Evolutionary conservation across 345 rosid genomes (phyloP), one percentile per base, ranked within the genome.

Genomic region (Arabidopsis thaliana): DNA sequence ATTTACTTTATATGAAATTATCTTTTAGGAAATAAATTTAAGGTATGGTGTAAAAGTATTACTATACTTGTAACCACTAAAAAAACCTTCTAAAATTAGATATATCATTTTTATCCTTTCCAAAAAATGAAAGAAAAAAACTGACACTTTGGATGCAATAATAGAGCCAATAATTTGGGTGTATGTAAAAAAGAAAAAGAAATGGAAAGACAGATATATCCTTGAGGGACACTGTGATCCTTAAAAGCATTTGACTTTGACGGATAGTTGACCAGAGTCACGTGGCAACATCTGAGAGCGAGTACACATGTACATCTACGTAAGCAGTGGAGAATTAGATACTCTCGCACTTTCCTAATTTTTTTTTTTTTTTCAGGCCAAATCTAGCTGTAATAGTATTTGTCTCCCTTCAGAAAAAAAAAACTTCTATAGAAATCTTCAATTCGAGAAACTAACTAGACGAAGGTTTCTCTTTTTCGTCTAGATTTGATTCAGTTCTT

Each of bases 281-380:
- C 77, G 81, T 78, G 81, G 63, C 73, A 1, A 16, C 11, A 71
- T 72, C 22, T 9, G 6, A 65, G 46, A 49, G 80, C 80, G 80
- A 71, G 77, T 76, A 69, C 50, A n/a, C 12, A n/a, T 23, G 1
- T 13, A 51, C 12, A 25, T 51, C 6, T 56, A 48, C 66, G 44
- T 46, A 57, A 45, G 75, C 49, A 52, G 38, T 25, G 38, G 52
- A 64, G 68, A 71, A 71, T 65, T 65, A 71, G 57, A 72, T 78
- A 78, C 77, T 71, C 81, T 71, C 81, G 62, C 68, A 71, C 73
- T 56, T 64, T 65, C 62, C 59, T 0, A 49, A 64, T 22, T 56
- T 22, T 56, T 46, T 38, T 13, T 8, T 34, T 61, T 33, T 25
- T 13, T 8, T 60, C 64, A 51, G 45, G 67, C 23, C 58, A 65